Evolutionary conservation across 805 yeast genomes (phyloP).

Genomic region (Debaryomyces maramus): DNA sequence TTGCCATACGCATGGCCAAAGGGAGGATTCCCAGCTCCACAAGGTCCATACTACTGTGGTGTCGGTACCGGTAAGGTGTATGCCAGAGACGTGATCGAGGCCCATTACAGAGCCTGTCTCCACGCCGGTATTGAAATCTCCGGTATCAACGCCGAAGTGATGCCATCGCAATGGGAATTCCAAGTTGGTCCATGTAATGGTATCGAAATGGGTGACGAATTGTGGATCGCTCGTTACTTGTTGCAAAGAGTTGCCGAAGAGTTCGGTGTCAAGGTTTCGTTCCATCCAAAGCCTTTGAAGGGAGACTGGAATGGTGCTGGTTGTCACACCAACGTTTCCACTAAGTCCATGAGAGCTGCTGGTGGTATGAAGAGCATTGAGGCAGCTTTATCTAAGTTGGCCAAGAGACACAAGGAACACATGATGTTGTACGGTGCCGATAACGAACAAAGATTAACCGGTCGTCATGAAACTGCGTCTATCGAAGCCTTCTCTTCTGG

Average conservation of each 20-base stretch:
- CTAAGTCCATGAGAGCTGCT: constrained; percentile 83
- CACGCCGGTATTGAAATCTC: constrained; percentile 88
- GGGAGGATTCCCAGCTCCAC: constrained; percentile 99
- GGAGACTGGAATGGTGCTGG: constrained; percentile 99
- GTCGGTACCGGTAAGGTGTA: constrained; percentile 98
- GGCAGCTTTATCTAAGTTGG: constrained; percentile 86
- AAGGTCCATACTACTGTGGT: constrained; percentile 99
- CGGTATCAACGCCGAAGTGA: constrained; percentile 98
- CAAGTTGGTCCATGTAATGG: constrained; percentile 99
- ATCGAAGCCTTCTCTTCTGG: constrained; percentile 89
- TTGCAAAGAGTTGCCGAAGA: constrained; percentile 96
- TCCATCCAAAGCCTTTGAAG: constrained; percentile 98
- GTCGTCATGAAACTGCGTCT: constrained; percentile 98
- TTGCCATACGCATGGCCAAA: constrained; percentile 97
- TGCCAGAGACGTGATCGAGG: constrained; percentile 98
- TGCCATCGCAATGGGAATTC: constrained; percentile 99
- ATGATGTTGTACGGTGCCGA: constrained; percentile 93
- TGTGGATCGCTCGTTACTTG: constrained; percentile 94
- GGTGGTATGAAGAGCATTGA: constrained; percentile 97
- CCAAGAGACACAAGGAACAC: constrained; percentile 96
- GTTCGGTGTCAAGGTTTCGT: constrained; percentile 95
- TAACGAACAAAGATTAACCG: constrained; percentile 93
- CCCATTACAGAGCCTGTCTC: constrained; percentile 97
- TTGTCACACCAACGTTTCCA: constrained; percentile 98
- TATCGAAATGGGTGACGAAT: constrained; percentile 94